A percentile compares a stretch with the other conserved stretches of the same genome.
Conservation (phyloP, 192 early-diverging fungal species). For the Coemansia biformis region DNA sequence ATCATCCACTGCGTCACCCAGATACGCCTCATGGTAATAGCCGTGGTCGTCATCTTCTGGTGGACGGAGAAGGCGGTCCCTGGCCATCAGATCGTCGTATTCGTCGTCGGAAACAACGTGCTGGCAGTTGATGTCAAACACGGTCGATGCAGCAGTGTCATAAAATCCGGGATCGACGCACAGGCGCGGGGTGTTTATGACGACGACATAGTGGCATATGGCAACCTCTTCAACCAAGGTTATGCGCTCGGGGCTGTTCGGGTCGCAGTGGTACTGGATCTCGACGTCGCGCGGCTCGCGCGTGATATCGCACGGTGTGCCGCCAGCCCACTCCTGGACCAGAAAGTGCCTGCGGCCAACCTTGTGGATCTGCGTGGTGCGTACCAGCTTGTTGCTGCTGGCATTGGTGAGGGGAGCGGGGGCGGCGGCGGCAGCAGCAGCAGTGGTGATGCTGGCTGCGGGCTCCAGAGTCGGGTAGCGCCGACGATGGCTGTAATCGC, state of each 20-base stretch:
- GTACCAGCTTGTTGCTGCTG: constrained; percentile 12
- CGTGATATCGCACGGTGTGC: constrained; percentile 71
- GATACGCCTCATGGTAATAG: no score
- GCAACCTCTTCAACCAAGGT: constrained; percentile 58
- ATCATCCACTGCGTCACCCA: not conserved
- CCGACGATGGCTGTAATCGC: constrained; percentile 30
- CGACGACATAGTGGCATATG: constrained; percentile 71
- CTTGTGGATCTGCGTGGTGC: constrained; percentile 33
- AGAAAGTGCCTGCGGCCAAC: constrained; percentile 57
- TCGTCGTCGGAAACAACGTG: constrained; percentile 56
- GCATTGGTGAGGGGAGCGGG: no score
- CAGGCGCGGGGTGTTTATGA: constrained; percentile 68
- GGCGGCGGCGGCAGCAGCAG: no score
- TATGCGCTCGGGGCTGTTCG: constrained; percentile 56
- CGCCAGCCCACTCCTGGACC: constrained; percentile 66
- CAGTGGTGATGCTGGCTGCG: not conserved
- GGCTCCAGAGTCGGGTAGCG: constrained; percentile 12
- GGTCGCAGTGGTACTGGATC: constrained; percentile 80
- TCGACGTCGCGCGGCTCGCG: constrained; percentile 63
- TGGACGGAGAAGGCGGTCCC: not conserved
- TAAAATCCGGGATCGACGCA: constrained; percentile 61
- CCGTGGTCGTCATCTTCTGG: no score
- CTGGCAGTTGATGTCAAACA: constrained; percentile 60
- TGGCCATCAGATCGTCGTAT: constrained; percentile 23
- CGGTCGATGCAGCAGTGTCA: constrained; percentile 28